Evolutionary conservation across 768 basidiomycete species (phyloP), one percentile per base, ranked within the genome.

Genomic region (Pulveroboletus sp.): DNA sequence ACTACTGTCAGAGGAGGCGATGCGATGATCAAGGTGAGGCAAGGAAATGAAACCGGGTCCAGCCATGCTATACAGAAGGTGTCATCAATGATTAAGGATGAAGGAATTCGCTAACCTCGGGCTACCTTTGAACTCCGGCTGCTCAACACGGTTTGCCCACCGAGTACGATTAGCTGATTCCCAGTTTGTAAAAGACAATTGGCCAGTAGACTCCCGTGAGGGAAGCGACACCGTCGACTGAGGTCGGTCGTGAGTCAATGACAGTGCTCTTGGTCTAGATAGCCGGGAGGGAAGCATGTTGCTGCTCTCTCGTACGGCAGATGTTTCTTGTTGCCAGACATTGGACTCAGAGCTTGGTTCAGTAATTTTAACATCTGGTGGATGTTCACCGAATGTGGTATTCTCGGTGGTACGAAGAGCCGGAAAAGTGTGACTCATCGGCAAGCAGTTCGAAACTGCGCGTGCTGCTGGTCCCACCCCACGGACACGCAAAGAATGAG

Each of bases 191-290:
- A 53, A 63, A 13, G 65, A 62, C 13, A 67, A 27, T 17, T 64
- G 54, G 14, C 64, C 63, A 1, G 63, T 67, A 47, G 63, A 65
- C 47, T 64, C 60, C 22, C 58, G 58, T 14, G 63, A 60, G 26
- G 62, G 55, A 44, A 64, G 52, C 27, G 57, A 46, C 16, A 26
- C 40, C 8, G 40, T 27, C 2, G 59, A 19, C 37, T 48, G 62
- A 31, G 65, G 60, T 20, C 56, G 53, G 22, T 53, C 53, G 24
- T 70, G 55, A 12, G 57, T 69, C 46, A 68, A 51, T 6, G 66
- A 68, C 32, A 60, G 50, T 26, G 66, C 66, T 45, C 66, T 68
- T 20, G 57, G 60, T n/a, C 66, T 62, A 35, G 52, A 50, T 16
- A 55, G 23, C 10, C 58, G 57, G 23, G 51, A 52, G 24, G 36